A percentile compares a stretch with the other conserved stretches of the same genome.
phyloP scores from a whole-genome alignment of 116 monocot genomes.

The Zostera marina region DNA sequence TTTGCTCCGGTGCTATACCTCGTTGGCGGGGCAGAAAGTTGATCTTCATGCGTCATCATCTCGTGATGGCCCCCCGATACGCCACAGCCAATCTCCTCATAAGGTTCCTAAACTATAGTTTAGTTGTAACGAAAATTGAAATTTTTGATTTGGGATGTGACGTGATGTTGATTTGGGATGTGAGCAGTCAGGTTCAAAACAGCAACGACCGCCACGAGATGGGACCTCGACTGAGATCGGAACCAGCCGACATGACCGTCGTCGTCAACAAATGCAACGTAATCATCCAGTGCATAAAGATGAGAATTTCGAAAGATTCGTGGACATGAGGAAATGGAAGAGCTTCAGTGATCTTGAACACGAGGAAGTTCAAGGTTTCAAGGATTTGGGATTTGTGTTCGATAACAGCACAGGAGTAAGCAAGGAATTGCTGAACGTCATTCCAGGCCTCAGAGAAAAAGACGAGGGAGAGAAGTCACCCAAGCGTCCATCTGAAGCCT shows the following conservation, averaged over 20 bases:
- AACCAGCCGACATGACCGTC: background rate
- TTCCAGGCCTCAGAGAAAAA: slow-evolving; percentile 16
- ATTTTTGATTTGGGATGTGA: background rate
- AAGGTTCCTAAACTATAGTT: background rate
- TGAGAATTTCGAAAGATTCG: background rate
- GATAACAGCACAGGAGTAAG: slow-evolving; percentile 21
- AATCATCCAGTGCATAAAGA: too few relatives aligned
- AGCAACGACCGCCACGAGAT: slow-evolving; percentile 1
- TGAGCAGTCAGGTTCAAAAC: background rate
- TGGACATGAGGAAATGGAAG: slow-evolving; percentile 42
- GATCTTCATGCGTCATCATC: background rate
- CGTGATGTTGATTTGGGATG: background rate
- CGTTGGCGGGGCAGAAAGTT: background rate
- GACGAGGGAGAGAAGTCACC: background rate
- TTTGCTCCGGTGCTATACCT: slow-evolving; percentile 1
- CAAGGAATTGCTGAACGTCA: slow-evolving; percentile 17
- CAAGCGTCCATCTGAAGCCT: slow-evolving; percentile 40
- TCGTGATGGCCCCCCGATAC: background rate
- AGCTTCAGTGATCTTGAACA: slow-evolving; percentile 47
- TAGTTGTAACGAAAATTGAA: too few relatives aligned
- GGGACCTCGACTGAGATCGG: background rate
- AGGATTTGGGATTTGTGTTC: slow-evolving; percentile 62
- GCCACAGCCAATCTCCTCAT: background rate
- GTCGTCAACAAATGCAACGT: background rate
- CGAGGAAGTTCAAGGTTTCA: slow-evolving; percentile 64